These are phyloP conservation scores for Asterionellopsis glacialis DNA, from an alignment of 108 stramenopile species.

Conservation along the genomic window DNA sequence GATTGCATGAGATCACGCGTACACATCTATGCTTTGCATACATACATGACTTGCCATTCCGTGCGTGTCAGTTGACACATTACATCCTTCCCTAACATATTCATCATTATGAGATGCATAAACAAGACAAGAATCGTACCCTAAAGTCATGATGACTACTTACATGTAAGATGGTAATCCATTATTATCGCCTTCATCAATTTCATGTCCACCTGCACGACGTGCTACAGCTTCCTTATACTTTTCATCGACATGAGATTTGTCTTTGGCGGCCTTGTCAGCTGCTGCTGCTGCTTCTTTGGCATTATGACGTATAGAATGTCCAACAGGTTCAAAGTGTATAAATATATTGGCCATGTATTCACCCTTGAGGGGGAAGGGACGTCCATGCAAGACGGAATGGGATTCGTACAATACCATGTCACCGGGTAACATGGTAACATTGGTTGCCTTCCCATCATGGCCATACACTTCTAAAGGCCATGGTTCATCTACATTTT, in stretches of 20 bases:
- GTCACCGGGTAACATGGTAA: constrained; percentile 91
- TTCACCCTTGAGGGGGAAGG: constrained; percentile 76
- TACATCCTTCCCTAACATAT: too few relatives aligned
- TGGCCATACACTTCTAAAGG: constrained; percentile 82
- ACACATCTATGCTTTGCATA: too few relatives aligned
- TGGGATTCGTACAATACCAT: constrained; percentile 84
- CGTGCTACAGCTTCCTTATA: constrained; percentile 38
- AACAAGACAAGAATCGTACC: too few relatives aligned
- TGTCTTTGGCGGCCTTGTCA: constrained; percentile 21
- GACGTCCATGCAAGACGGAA: constrained; percentile 84
- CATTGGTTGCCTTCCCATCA: constrained; percentile 80
- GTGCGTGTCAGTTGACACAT: too few relatives aligned
- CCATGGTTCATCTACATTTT: constrained; percentile 78
- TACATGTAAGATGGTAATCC: constrained; percentile 41
- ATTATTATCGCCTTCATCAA: constrained; percentile 16
- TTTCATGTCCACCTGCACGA: constrained; percentile 65
- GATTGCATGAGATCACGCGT: not conserved
- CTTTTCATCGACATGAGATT: constrained; percentile 22
- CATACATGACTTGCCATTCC: too few relatives aligned
- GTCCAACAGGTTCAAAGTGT: constrained; percentile 74
- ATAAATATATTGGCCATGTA: constrained; percentile 86
- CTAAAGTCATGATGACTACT: too few relatives aligned
- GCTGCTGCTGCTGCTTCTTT: constrained; percentile 19
- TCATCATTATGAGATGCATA: too few relatives aligned
- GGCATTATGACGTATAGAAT: constrained; percentile 70